Conservation (phyloP, 176 grass and related monocot species). For the Oryza coarctata region DNA sequence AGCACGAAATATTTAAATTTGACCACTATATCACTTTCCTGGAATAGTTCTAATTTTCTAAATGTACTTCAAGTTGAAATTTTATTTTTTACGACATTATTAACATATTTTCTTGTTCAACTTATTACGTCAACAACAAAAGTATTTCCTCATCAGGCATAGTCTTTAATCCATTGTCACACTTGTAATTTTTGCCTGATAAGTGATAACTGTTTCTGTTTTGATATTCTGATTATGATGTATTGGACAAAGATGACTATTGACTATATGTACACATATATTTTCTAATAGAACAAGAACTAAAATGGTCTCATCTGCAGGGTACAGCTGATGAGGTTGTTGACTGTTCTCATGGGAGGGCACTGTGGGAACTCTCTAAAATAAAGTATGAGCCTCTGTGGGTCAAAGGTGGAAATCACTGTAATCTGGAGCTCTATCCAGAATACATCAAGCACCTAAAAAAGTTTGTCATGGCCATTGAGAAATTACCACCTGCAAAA, state of each 20-base stretch:
- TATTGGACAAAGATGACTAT: background rate
- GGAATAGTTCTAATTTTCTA: background rate
- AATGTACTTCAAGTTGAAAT: background rate
- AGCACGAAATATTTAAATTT: slow-evolving; percentile 18
- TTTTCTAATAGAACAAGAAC: background rate
- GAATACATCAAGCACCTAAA: slow-evolving; percentile 91
- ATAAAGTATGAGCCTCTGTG: slow-evolving; percentile 94
- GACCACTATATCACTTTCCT: background rate
- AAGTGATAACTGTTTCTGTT: background rate
- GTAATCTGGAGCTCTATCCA: slow-evolving; percentile 87
- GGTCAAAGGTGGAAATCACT: slow-evolving; percentile 93
- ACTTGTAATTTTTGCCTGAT: background rate
- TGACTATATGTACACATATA: background rate
- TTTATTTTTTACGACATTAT: background rate
- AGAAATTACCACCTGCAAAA: slow-evolving; percentile 53
- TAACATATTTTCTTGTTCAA: background rate
- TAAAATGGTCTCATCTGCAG: slow-evolving; percentile 39
- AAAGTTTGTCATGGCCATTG: slow-evolving; percentile 77
- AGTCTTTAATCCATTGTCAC: background rate
- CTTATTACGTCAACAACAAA: background rate
- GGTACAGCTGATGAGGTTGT: slow-evolving; percentile 92
- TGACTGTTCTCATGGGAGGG: slow-evolving; percentile 88
- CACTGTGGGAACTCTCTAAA: slow-evolving; percentile 84
- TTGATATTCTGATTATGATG: background rate
- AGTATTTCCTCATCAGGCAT: background rate